Evolutionary conservation across 768 basidiomycete genomes (phyloP), one percentile per base, ranked within the genome.

Genomic region (Hydnum rufescens): DNA sequence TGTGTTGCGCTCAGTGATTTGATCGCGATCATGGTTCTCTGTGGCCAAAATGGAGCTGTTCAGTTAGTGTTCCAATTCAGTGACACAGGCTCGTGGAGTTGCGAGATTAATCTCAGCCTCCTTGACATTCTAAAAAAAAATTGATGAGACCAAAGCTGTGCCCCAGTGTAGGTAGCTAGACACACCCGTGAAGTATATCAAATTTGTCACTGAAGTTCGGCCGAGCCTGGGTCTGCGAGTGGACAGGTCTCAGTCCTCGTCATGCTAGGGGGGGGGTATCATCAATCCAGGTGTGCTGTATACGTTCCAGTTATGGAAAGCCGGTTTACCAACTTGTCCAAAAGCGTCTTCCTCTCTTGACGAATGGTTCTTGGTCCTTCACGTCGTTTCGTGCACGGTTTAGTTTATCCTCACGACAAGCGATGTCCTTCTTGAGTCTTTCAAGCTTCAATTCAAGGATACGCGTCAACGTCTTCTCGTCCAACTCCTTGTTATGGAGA

Each of bases 1-100:
- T 25, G 88, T 90, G 63, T 90, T 95, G 53, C 89, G 71, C 69
- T 96, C 93, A 18, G 87, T 89, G 31, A 93, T 64, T 66, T 96
- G 92, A 65, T 93, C 86, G 26, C 90, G 73, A 61, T 85, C 88
- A 64, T 87, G 80, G 51, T 67, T 74, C 65, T 93, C 89, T 2
- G 79, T 76, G 23, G 66, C 63, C 56, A 86, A 63, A 54, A 89
- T 62, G 39, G 76, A 70, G 32, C 83, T 87, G 36, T 77, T 75
- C 56, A 92, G 64, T 53, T 86, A 69, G 55, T 73, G 71, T 67
- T 97, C 93, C 44, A 95, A 67, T 25, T 89, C 84, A 16, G 72
- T 69, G 2, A 80, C 71, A 49, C 77, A 76, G 2, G 74, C 65
- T 48, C 78, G 80, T 42, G 78, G 70, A 0, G 62, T 64, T 2